A percentile compares a stretch with the other conserved stretches of the same genome.
Evolutionary conservation across 495 filamentous ascomycete genomes (phyloP).

Genomic region (Venustampulla echinocandica): DNA sequence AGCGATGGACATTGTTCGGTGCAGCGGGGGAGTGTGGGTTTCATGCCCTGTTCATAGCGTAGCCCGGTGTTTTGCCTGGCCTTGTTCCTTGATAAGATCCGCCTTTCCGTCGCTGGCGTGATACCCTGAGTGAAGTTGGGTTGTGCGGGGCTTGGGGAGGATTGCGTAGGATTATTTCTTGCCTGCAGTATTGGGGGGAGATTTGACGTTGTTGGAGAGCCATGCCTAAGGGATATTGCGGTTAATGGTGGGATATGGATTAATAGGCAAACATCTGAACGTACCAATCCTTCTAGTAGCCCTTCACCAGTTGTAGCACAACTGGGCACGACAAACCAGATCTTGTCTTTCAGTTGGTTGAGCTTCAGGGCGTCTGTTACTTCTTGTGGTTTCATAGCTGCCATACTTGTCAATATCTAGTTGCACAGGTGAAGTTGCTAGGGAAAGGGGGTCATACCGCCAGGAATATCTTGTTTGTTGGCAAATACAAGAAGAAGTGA

Average conservation of each 20-base stretch:
- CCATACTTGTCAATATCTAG: neutral
- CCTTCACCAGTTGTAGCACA: conserved; percentile 91
- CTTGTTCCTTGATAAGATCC: too few species aligned
- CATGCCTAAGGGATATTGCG: conserved; percentile 47
- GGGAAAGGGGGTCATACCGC: conserved; percentile 48
- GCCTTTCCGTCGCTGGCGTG: too few species aligned
- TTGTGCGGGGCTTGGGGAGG: too few species aligned
- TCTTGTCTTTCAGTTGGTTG: conserved; percentile 76
- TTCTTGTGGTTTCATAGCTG: conserved; percentile 81
- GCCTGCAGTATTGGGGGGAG: conserved; percentile 40
- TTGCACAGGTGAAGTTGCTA: neutral
- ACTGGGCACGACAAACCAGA: conserved; percentile 94
- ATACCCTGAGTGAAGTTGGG: too few species aligned
- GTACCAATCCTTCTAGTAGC: conserved; percentile 83
- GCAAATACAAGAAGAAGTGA: conserved; percentile 89
- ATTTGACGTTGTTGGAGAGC: conserved; percentile 92
- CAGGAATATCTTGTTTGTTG: conserved; percentile 91
- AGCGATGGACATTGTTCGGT: too few species aligned
- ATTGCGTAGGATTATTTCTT: conserved; percentile 49
- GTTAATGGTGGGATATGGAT: conserved; percentile 7
- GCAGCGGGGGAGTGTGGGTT: too few species aligned
- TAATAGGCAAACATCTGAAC: conserved; percentile 20
- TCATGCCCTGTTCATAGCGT: too few species aligned
- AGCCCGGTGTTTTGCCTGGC: too few species aligned
- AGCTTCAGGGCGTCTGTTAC: conserved; percentile 80